A percentile compares a stretch with the other conserved stretches of the same genome.
Evolutionary conservation across 2,329 filamentous ascomycete genomes (phyloP).

Genomic region (Fusarium veterinarium): DNA sequence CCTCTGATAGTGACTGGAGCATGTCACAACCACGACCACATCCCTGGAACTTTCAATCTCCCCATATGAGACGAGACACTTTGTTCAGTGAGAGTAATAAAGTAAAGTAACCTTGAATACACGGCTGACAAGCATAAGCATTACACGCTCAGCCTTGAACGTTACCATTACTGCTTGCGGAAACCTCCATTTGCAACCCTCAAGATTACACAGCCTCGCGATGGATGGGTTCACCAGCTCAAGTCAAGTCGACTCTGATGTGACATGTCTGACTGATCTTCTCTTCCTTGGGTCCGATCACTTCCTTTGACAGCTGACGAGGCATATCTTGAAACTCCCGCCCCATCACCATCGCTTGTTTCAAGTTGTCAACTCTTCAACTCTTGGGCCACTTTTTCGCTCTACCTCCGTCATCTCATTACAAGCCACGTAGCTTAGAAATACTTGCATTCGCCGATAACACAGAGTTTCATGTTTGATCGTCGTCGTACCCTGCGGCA

Average conservation of each 20-base stretch:
- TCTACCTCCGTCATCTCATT: neutral
- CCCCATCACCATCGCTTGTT: constrained; percentile 29
- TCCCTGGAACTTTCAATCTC: constrained; percentile 40
- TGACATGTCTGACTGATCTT: neutral
- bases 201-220: constrained; percentile 6
- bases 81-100: neutral
- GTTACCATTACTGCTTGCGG: neutral
- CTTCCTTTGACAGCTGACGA: constrained; percentile 29
- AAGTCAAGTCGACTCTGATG: neutral
- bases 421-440: neutral
- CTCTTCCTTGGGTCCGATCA: constrained; percentile 12
- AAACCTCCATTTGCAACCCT: neutral
- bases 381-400: neutral
- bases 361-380: constrained; percentile 14
- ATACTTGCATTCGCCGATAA: neutral
- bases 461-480: constrained; percentile 16
- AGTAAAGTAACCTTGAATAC: neutral
- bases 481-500: constrained; percentile 6
- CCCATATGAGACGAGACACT: constrained; percentile 6
- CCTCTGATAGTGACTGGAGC: constrained; percentile 31
- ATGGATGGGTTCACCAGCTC: neutral
- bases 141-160: constrained; percentile 9
- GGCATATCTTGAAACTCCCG: constrained; percentile 39
- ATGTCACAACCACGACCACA: constrained; percentile 39
- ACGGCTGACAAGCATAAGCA: neutral